Conservation (phyloP, 2,329 filamentous ascomycete species). For the Penicillium sp. region DNA sequence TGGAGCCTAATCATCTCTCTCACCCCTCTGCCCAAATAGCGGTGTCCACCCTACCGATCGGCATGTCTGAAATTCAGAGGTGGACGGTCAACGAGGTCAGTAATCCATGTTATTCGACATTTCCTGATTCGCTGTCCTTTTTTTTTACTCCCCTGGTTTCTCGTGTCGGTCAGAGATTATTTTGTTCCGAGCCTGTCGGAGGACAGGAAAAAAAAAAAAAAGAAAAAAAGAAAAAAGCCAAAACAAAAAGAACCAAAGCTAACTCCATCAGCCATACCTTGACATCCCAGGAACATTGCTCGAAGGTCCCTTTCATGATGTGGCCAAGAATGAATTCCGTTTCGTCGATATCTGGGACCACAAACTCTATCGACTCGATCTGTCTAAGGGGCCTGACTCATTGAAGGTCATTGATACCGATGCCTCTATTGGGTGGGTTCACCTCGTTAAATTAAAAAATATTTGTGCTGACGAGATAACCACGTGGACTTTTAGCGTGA, state of each 20-base stretch:
- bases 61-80: slow-evolving; percentile 39
- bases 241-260: slow-evolving; percentile 6
- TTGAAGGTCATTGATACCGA: slow-evolving; percentile 57
- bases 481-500: slow-evolving; percentile 53
- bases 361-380: slow-evolving; percentile 68
- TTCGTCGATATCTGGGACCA: slow-evolving; percentile 72
- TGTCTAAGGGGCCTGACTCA: slow-evolving; percentile 62
- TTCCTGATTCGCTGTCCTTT: slow-evolving; percentile 3
- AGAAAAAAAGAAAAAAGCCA: slow-evolving; percentile 8
- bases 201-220: neutral
- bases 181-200: neutral
- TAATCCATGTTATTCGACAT: slow-evolving; percentile 10
- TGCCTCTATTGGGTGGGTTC: slow-evolving; percentile 52
- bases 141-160: slow-evolving; percentile 1
- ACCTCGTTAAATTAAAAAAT: neutral
- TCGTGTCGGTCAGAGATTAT: slow-evolving; percentile 19
- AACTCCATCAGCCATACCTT: slow-evolving; percentile 37
- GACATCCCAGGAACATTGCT: slow-evolving; percentile 40
- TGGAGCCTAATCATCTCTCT: slow-evolving; percentile 3
- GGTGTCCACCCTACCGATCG: slow-evolving; percentile 21
- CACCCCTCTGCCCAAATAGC: slow-evolving; percentile 15
- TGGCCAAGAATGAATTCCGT: slow-evolving; percentile 41
- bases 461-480: slow-evolving; percentile 32
- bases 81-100: slow-evolving; percentile 50
- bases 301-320: slow-evolving; percentile 43